These are phyloP conservation scores for Alternaria angustiovoidea DNA, from an alignment of 2,329 filamentous ascomycete species.

Conservation along the genomic window DNA sequence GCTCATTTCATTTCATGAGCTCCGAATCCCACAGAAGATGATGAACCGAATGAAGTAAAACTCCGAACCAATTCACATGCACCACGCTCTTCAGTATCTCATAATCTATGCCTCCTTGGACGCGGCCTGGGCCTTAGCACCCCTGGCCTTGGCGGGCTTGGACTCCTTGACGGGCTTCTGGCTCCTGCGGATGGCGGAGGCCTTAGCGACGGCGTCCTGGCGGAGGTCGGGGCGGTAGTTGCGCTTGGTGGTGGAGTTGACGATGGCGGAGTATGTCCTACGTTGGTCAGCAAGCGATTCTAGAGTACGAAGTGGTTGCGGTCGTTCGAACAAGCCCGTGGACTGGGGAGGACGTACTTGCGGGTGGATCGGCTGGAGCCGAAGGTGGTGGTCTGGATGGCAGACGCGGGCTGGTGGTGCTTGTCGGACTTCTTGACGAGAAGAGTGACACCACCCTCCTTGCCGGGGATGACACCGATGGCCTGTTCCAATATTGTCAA, in stretches of 20 bases:
- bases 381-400: conserved; percentile 72
- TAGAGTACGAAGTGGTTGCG: not conserved
- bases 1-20: conserved; percentile 19
- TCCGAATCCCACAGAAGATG: conserved; percentile 22
- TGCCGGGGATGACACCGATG: conserved; percentile 76
- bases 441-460: conserved; percentile 82
- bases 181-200: conserved; percentile 81
- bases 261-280: conserved; percentile 86
- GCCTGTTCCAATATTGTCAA: conserved; percentile 63
- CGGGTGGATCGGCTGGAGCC: conserved; percentile 75
- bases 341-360: conserved; percentile 68
- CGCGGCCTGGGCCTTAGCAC: conserved; percentile 80
- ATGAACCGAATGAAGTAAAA: conserved; percentile 33
- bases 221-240: conserved; percentile 73
- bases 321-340: not conserved
- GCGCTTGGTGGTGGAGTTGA: conserved; percentile 81
- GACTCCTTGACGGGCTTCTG: conserved; percentile 81
- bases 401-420: conserved; percentile 75
- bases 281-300: conserved; percentile 7
- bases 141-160: conserved; percentile 77
- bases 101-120: conserved; percentile 40
- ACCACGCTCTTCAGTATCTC: conserved; percentile 15
- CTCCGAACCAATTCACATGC: conserved; percentile 23
- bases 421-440: conserved; percentile 83
- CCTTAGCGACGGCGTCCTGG: conserved; percentile 78